Evolutionary conservation across 208 protist genomes (phyloP), one percentile per base, ranked within the genome.

Genomic region (Acanthamoeba triangularis): DNA sequence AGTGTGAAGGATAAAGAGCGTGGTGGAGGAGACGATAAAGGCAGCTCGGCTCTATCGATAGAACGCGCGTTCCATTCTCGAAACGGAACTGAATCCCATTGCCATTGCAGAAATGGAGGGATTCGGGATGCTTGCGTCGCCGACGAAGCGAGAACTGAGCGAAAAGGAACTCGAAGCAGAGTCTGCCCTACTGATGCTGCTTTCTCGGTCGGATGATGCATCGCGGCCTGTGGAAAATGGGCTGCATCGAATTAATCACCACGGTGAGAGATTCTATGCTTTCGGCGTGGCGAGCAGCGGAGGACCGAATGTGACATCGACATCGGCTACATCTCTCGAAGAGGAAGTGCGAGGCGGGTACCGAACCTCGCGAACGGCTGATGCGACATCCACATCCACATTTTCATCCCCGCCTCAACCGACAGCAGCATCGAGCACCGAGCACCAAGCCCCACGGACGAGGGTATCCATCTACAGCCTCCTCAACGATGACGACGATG

Each of bases 111-210:
- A 63, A 63, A 63, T 63, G 56, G 56, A 63, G 56, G 56, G 56
- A 63, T 41, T 41, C 37, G 37, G 56, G 30, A n/a, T 35, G 13
- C 18, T n/a, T 0, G 74, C 37, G 35, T 18, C 74, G 37, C 20
- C 74, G 33, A 52, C 74, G 37, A 82, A 82, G 37, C 74, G 74
- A 30, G 37, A 82, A 35, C 74, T 82, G 74, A 82, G 74, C 74
- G 74, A 82, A 25, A 82, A 82, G 74, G 74, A 82, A 11, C 74
- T 82, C 74, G 74, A 82, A 52, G 74, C 74, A 4, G 74, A 5
- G 37, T 16, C 74, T 8, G 74, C 74, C 37, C 74, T 82, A 18
- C 74, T 82, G 35, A 82, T 82, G 74, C 74, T 82, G 35, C 37
- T 82, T 18, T 41, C 74, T 8, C 74, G 74, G 37, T 10, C 35